Evolutionary conservation across 192 early-diverging fungal genomes (phyloP).

Genomic region (Backusella sp.): DNA sequence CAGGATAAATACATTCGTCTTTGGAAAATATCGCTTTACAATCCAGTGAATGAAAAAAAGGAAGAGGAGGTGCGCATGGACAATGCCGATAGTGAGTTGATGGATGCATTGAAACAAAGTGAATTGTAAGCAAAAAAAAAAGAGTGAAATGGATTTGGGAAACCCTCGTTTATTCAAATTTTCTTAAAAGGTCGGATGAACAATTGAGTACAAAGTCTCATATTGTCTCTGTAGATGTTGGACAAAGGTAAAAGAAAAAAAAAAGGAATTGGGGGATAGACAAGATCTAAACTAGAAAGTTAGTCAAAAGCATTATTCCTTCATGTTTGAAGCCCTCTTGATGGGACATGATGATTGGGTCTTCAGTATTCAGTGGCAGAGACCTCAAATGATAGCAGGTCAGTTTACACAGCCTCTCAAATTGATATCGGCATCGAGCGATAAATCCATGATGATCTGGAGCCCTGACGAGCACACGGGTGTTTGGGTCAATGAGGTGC

Average conservation of each 20-base stretch:
- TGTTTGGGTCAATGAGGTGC: constrained; percentile 81
- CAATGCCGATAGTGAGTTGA: constrained; percentile 42
- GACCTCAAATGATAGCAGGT: constrained; percentile 29
- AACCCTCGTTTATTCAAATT: too few relatives aligned
- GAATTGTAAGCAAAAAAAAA: constrained; percentile 27
- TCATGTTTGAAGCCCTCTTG: constrained; percentile 90
- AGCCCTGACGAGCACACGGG: constrained; percentile 71
- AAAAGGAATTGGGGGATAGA: not conserved
- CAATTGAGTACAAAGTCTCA: constrained; percentile 89
- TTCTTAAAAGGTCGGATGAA: constrained; percentile 38
- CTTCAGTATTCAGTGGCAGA: constrained; percentile 79
- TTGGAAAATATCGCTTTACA: constrained; percentile 71
- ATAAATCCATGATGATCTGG: constrained; percentile 94
- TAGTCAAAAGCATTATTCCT: constrained; percentile 41
- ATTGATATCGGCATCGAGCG: constrained; percentile 84
- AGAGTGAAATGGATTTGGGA: not conserved
- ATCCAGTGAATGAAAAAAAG: not conserved
- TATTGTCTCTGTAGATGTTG: constrained; percentile 54
- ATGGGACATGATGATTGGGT: constrained; percentile 98
- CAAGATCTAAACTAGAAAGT: not conserved
- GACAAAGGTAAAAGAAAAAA: constrained; percentile 11
- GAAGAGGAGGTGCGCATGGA: not conserved
- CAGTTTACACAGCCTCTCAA: constrained; percentile 61
- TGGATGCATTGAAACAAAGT: constrained; percentile 41
- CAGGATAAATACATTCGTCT: constrained; percentile 93